A percentile compares a stretch with the other conserved stretches of the same genome.
phyloP scores from a whole-genome alignment of 192 early-diverging fungal genomes.

The Backusella mclennaniae region DNA sequence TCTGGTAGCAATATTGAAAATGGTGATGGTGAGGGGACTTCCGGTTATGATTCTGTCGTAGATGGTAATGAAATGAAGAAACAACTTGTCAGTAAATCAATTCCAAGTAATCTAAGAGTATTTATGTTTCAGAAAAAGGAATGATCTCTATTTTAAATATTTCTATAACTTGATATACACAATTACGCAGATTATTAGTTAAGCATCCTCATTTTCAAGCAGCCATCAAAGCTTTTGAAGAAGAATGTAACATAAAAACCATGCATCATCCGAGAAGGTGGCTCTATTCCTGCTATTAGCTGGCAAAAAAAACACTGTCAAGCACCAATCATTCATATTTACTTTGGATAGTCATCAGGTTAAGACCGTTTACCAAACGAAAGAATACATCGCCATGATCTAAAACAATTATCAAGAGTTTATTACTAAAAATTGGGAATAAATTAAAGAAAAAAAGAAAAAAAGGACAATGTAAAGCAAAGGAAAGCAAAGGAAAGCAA shows the following conservation, averaged over 20 bases:
- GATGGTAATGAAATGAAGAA: conserved; percentile 11
- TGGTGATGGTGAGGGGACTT: conserved; percentile 19
- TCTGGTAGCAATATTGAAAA: neutral
- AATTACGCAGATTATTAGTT: conserved; percentile 75
- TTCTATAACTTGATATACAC: conserved; percentile 56
- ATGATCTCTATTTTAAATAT: neutral
- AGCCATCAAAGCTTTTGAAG: conserved; percentile 58
- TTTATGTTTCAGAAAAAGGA: neutral
- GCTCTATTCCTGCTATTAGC: conserved; percentile 70
- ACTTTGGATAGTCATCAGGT: conserved; percentile 69
- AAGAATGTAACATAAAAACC: conserved; percentile 59
- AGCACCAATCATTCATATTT: conserved; percentile 66
- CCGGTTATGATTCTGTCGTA: neutral
- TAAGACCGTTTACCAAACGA: conserved; percentile 71
- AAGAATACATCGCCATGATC: conserved; percentile 61
- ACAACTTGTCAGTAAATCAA: conserved; percentile 49
- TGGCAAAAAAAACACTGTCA: conserved; percentile 65
- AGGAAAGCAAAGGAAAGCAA: neutral
- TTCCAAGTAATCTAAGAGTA: conserved; percentile 36
- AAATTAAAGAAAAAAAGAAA: neutral
- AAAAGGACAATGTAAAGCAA: neutral
- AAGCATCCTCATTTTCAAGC: conserved; percentile 66
- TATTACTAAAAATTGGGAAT: conserved; percentile 17
- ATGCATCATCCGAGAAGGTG: conserved; percentile 72
- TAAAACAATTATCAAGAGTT: conserved; percentile 56